Evolutionary conservation across 139 green algal species (phyloP).

Genomic region (Picochlorum sp.): DNA sequence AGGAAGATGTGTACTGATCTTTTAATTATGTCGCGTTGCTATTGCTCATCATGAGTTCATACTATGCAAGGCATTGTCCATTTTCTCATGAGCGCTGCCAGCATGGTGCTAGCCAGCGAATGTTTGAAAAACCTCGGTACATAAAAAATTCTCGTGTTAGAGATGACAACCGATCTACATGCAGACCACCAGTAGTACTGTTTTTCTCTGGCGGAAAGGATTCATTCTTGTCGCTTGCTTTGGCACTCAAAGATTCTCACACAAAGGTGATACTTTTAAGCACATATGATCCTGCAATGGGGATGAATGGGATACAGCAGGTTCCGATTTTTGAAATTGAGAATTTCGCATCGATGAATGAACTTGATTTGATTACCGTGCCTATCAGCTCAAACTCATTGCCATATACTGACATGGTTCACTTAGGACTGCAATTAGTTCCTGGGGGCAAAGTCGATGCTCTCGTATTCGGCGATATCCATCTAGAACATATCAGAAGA

Average conservation of each 20-base stretch:
- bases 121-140: background rate
- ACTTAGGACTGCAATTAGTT: background rate
- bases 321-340: background rate
- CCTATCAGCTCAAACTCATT: background rate
- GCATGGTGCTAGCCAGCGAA: background rate
- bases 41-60: too few relatives aligned
- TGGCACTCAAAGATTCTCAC: background rate
- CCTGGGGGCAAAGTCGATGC: background rate
- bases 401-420: background rate
- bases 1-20: too few relatives aligned
- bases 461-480: background rate
- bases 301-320: background rate
- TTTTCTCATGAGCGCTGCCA: background rate
- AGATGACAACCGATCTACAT: background rate
- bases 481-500: background rate
- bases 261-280: background rate
- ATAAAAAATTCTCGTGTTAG: background rate
- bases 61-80: background rate
- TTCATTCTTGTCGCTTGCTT: background rate
- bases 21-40: too few relatives aligned
- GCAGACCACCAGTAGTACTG: background rate
- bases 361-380: background rate
- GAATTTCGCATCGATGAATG: background rate
- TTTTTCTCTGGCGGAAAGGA: constrained; percentile 3
- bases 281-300: background rate